Evolutionary conservation across 2,329 filamentous ascomycete genomes (phyloP), one percentile per base, ranked within the genome.

Genomic region (Pseudopithomyces maydicus): DNA sequence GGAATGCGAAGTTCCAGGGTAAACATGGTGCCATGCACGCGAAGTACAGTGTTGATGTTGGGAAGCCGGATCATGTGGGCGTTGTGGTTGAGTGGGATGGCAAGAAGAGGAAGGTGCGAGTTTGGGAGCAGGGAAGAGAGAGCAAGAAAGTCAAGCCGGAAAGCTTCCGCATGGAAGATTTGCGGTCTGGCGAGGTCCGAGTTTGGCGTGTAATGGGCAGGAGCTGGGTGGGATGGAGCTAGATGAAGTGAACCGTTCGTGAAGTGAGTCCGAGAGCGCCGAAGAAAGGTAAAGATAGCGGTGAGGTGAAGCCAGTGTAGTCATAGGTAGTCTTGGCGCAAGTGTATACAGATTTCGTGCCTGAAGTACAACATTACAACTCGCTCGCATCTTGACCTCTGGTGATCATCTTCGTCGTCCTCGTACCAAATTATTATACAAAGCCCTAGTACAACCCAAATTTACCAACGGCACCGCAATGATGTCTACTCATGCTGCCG

Each of bases 31-130:
- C 92, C 4, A 93, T 99, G 90, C 93, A 98, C 73, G 90, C 91
- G 64, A 98, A 97, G 76, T 99, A 99, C 76, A 88, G 84, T 47
- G 81, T 87, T 51, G 95, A 99, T 66, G 91, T 97, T 1, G 93
- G 92, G 63, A 95, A 91, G 73, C 91, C 85, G 10, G 84, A 94
- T 62, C 95, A 99, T 70, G 94, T 98, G 0, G 95, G 86, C 2
- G 81, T 99, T 2, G 94, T 99, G 3, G 86, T 92, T 10, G 95
- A 99, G 75, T 99, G 95, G 95, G 95, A 99, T 75, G 95, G 95
- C 2, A 96, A 92, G 39, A 97, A 97, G 85, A 97, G 97, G 84
- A 97, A 98, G 83, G 89, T 99, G 23, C 82, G 93, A 26, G 93
- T 89, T 1, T 98, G 92, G 91, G 95, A 98, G 76, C 95, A 99